phyloP scores from a whole-genome alignment of 78 protist genomes.

The Dictyostelium firmibasis region DNA sequence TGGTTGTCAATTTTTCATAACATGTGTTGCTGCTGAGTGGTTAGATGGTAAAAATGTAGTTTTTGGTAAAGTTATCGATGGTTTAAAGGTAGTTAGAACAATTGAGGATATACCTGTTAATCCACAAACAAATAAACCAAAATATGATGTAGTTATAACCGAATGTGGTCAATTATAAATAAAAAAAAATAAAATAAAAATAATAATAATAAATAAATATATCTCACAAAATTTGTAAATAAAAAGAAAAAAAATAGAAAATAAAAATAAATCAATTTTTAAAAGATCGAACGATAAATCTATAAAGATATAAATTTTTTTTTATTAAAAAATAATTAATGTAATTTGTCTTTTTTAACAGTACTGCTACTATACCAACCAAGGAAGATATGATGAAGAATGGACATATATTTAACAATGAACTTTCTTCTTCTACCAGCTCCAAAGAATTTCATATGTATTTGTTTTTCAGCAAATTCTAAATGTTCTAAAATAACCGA shows the following conservation, averaged over 20 bases:
- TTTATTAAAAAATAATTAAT: neutral
- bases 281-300: neutral
- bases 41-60: constrained; percentile 98
- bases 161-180: constrained; percentile 91
- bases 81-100: constrained; percentile 86
- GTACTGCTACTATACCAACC: constrained; percentile 31
- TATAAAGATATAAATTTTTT: neutral
- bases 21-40: constrained; percentile 88
- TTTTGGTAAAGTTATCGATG: constrained; percentile 95
- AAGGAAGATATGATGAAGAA: constrained; percentile 3
- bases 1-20: constrained; percentile 97
- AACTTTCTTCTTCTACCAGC: constrained; percentile 23
- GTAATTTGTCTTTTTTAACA: neutral
- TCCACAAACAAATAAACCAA: constrained; percentile 80
- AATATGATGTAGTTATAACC: constrained; percentile 76
- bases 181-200: neutral
- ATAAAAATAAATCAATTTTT: too few relatives aligned
- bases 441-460: constrained; percentile 50
- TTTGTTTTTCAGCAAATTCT: constrained; percentile 67
- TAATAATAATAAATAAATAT: too few relatives aligned
- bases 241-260: too few relatives aligned
- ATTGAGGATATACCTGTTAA: constrained; percentile 83
- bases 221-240: too few relatives aligned
- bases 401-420: constrained; percentile 56
- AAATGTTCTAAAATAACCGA: constrained; percentile 51